Evolutionary conservation across 2,329 filamentous ascomycete genomes (phyloP), one percentile per base, ranked within the genome.

Genomic region (Alternaria burnsii): DNA sequence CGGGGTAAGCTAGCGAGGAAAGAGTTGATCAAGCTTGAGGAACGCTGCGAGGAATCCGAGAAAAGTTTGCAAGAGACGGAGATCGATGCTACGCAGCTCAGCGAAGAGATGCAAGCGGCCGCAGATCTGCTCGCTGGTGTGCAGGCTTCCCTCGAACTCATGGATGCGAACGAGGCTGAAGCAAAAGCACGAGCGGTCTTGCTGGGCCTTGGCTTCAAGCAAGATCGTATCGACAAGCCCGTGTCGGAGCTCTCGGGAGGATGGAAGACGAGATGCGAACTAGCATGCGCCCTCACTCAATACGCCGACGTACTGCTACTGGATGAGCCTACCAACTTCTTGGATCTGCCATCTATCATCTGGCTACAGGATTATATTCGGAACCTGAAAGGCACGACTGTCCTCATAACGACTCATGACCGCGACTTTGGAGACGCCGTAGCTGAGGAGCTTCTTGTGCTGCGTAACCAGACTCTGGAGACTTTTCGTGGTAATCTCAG

Each of bases 251-350:
- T 96, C 2, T 95, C 92, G 0, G 92, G 93, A 7, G 93, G 81
- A 1, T 83, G 81, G 81, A 72, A 70, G 50, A 82, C 80, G 24
- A 71, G 81, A 12, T 81, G 79, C 48, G 76, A 76, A 43, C 75
- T 83, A 11, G 82, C 81, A 3, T 79, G 78, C 3, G 87, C 88
- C 0, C 82, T 96, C 4, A 85, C 92, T 1, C 89, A 93, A 63
- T 86, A 89, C 8, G 87, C 89, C 0, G 92, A 96, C 66, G 87
- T 96, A 3, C 82, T 96, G 59, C 89, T 96, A 52, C 86, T 96
- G 2, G 92, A 96, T 75, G 92, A 96, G 74, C 93, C 93, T 0
- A 96, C 92, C 34, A 96, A 96, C 72, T 96, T 92, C 73, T 84
- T 96, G 1, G 92, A 96, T 71, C 82, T 96, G 0, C 84, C 93